A percentile compares a stretch with the other conserved stretches of the same genome.
Conservation (phyloP, 192 early-diverging fungal species). For the Coemansia sp. region DNA sequence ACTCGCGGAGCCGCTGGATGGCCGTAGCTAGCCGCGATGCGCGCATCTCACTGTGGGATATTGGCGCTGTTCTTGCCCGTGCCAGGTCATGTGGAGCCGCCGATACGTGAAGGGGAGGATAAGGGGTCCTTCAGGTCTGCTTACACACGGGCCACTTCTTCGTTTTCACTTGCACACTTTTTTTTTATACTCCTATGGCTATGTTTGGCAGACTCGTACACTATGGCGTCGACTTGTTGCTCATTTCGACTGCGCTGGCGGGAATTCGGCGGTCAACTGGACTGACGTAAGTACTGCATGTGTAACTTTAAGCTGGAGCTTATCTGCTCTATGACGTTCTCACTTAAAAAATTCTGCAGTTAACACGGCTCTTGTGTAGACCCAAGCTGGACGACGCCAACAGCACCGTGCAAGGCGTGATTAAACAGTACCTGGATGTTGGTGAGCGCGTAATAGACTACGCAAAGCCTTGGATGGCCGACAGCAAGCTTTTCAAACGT, state of each 20-base stretch:
- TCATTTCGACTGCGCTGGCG: slow-evolving; percentile 41
- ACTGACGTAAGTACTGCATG: slow-evolving; percentile 24
- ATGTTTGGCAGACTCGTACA: slow-evolving; percentile 33
- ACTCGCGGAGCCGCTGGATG: slow-evolving; percentile 42
- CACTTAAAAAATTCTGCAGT: not conserved
- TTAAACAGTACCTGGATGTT: slow-evolving; percentile 28
- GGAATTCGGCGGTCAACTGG: slow-evolving; percentile 43
- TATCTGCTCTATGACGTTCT: not conserved
- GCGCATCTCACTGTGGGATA: slow-evolving; percentile 48
- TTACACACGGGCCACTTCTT: not conserved
- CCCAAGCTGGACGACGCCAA: slow-evolving; percentile 4
- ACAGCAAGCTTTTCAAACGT: slow-evolving; percentile 22
- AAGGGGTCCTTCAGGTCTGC: not conserved
- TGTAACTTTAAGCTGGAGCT: not conserved
- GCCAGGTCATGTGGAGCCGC: slow-evolving; percentile 1
- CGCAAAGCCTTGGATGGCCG: slow-evolving; percentile 17
- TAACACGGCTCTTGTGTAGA: slow-evolving; percentile 19
- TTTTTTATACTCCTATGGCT: slow-evolving; percentile 8
- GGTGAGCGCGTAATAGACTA: slow-evolving; percentile 37
- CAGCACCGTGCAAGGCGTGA: slow-evolving; percentile 10
- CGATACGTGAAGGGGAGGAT: not conserved
- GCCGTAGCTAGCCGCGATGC: slow-evolving; percentile 45
- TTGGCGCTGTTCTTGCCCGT: not conserved
- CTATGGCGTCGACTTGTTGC: slow-evolving; percentile 31
- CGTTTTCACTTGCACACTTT: not conserved